These are phyloP conservation scores for Phylloporus rhodoxanthus DNA, from an alignment of 768 basidiomycete species.

Conservation along the genomic window DNA sequence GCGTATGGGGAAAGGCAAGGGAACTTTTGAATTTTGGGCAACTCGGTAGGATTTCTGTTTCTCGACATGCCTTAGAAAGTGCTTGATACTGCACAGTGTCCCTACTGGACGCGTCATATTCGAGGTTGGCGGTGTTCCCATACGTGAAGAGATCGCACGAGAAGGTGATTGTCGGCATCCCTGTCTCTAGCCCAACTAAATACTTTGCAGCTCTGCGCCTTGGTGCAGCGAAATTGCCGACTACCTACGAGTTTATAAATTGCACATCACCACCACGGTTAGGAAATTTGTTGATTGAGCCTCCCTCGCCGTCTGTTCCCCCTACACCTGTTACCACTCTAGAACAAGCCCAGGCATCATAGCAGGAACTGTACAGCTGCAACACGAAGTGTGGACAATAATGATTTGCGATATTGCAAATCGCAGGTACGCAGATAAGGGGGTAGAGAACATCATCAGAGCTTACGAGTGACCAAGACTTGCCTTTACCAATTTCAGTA, in stretches of 20 bases:
- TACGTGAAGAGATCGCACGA: slow-evolving; percentile 88
- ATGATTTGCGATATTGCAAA: too few species aligned
- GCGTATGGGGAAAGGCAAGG: slow-evolving; percentile 99
- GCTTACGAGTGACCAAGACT: background rate
- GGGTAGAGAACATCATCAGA: background rate
- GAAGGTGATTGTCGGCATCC: slow-evolving; percentile 54
- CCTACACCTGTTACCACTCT: slow-evolving; percentile 12
- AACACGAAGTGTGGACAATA: background rate
- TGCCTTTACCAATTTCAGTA: background rate
- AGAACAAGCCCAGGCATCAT: slow-evolving; percentile 10
- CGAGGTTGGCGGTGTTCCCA: slow-evolving; percentile 84
- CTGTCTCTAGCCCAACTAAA: slow-evolving; percentile 1
- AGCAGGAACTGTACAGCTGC: background rate
- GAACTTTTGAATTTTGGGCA: slow-evolving; percentile 96
- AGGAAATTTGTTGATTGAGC: slow-evolving; percentile 57
- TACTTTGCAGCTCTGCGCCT: slow-evolving; percentile 65
- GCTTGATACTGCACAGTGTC: slow-evolving; percentile 46
- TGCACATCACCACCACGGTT: slow-evolving; percentile 64
- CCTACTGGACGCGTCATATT: slow-evolving; percentile 87
- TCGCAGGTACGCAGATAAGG: too few species aligned
- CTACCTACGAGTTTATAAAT: slow-evolving; percentile 81
- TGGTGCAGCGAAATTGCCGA: slow-evolving; percentile 83
- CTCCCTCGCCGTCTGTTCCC: slow-evolving; percentile 13
- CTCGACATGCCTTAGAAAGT: background rate
- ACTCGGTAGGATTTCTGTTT: slow-evolving; percentile 54